Evolutionary conservation across 768 basidiomycete species (phyloP), one percentile per base, ranked within the genome.

Genomic region (Holtermannia corniformis): DNA sequence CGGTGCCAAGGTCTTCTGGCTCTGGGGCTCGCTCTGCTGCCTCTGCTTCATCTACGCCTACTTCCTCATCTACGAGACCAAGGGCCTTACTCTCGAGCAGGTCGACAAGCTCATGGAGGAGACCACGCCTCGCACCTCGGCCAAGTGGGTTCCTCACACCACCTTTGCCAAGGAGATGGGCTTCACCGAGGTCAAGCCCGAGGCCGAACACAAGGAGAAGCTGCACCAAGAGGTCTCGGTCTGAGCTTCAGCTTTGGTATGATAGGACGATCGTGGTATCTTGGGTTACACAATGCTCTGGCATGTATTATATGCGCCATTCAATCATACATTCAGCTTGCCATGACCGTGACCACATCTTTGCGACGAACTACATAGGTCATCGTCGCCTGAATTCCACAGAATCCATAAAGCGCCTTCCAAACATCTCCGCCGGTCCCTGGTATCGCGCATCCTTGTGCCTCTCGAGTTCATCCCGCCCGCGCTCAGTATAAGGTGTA

Each of bases 11-110:
- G 67, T 72, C 51, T 72, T 72, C 68, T 72, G 70, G 63, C 49
- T 72, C 24, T 72, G 70, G 70, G 70, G 70, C 13, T 63, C 64
- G 26, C 68, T 67, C 53, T 72, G 70, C 58, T 57, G 63, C 41
- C 22, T 84, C 61, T 85, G 83, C 32, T 82, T 78, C 63, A 68
- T 79, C 54, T 89, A 85, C 65, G 85, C 86, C 22, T 85, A 82
- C 69, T 71, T 86, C 50, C 79, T 82, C 67, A 80, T 89, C 44
- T 86, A 86, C 20, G 87, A 89, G 75, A 87, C 84, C 21, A 87
- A 81, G 68, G 85, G 85, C 11, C 78, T 87, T 20, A 80, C 80
- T 50, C 61, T 68, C 28, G 56, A 51, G 25, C 51, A 57, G 45
- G 56, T 57, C 47, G 51, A 59, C 49, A 44, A 52, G 44, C 65